Base-by-base conservation (phyloP, 495 filamentous ascomycete species). In the Hyaloscypha hepaticicola region DNA sequence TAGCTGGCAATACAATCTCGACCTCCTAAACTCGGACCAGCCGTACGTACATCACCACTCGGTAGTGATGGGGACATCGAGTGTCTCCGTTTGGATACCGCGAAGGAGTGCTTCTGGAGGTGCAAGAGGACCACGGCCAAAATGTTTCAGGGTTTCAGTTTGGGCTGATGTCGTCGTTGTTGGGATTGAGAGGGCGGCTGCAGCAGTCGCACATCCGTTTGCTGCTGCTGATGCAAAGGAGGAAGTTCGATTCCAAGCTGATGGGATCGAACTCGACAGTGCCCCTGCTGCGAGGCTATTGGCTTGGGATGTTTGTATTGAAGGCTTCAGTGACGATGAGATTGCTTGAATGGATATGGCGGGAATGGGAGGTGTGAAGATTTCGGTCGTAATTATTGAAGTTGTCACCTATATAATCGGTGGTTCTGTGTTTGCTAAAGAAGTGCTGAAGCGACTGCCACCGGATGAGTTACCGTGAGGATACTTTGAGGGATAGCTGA, bases 11-110 rank as follows among this genome's bases (percentile, higher is more conserved):
- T 33, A 6, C 31, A 45, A 45, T 45, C 38, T 45, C 11, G 38
- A 14, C 38, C 38, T 45, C 38, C n/a, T 16, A 53, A 24, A 28
- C 21, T 21, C 50, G 50, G 50, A 26, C 50, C 50, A 53, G 50
- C 50, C 50, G 50, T 53, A 53, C 22, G n/a, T 51, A 5, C 48
- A 53, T 53, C 14, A 26, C 11, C 50, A 53, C 21, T n/a, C n/a
- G 8, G 79, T 76, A 66, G 80, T 82, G 66, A 92, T 76, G 25
- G 89, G 86, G 29, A 89, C 77, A 73, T 93, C 90, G 71, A 86
- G 34, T 28, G 53, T 55, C 26, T 55, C 60, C 21, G 60, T 60
- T 55, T 67, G 64, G 8, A 69, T 45, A 33, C 63, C 64, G 34
- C 68, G 64, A 27, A 64, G 25, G 38, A 67, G 25, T 25, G 64